Evolutionary conservation across 1,139 yeast species (phyloP).

Genomic region (Sugiyamaella pinicola): DNA sequence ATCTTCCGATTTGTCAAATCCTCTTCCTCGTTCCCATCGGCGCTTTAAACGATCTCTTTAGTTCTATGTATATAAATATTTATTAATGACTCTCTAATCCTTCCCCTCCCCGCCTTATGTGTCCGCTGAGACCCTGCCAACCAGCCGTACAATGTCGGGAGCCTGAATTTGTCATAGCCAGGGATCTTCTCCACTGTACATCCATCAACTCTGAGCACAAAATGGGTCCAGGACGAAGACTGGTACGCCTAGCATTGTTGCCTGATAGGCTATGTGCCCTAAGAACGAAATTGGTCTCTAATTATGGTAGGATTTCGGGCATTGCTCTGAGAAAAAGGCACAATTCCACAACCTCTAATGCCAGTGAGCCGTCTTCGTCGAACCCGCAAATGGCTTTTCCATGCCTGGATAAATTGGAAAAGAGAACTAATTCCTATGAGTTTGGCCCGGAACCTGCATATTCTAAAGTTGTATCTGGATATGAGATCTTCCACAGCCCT

Average conservation of each 20-base stretch:
- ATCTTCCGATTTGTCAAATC: constrained; percentile 33
- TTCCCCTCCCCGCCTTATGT: too few species aligned
- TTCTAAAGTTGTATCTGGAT: constrained; percentile 69
- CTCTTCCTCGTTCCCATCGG: background rate
- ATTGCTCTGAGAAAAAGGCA: too few species aligned
- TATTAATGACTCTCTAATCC: background rate
- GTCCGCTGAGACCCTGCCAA: background rate
- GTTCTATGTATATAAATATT: background rate
- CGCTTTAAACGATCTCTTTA: too few species aligned
- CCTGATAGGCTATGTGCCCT: background rate
- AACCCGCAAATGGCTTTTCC: constrained; percentile 80
- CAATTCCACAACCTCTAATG: background rate
- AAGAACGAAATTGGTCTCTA: background rate
- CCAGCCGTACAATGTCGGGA: background rate
- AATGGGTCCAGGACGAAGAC: background rate
- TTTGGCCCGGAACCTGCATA: constrained; percentile 76
- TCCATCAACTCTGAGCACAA: background rate
- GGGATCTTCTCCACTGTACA: background rate
- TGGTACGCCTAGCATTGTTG: background rate
- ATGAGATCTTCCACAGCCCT: constrained; percentile 55
- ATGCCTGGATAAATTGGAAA: constrained; percentile 76
- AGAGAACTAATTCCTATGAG: constrained; percentile 54
- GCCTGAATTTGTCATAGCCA: background rate
- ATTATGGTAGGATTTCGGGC: background rate
- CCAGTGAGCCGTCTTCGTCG: constrained; percentile 1